Percentiles rank a stretch among this genome's conserved stretches.
Conservation (phyloP, 768 basidiomycete species). For the Trametes cingulata region DNA sequence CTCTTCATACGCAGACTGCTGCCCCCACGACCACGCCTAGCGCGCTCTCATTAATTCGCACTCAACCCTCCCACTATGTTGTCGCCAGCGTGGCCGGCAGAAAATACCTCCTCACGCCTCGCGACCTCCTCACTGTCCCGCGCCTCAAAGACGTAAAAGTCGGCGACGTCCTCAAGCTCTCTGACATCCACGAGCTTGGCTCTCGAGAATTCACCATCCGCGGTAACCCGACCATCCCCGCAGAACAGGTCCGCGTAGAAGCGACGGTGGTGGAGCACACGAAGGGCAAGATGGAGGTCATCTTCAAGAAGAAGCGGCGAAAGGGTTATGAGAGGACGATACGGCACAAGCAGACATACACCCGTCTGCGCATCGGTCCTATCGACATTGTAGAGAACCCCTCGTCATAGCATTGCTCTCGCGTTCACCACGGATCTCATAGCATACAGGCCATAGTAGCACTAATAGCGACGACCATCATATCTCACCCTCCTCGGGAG, state of each 20-base stretch:
- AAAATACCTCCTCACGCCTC: conserved; percentile 87
- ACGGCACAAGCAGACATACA: conserved; percentile 91
- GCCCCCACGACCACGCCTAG: conserved; percentile 46
- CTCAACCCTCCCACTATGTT: conserved; percentile 91
- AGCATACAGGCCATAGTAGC: conserved; percentile 4
- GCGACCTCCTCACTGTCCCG: conserved; percentile 92
- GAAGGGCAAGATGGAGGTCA: conserved; percentile 87
- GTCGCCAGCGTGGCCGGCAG: conserved; percentile 84
- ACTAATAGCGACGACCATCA: conserved; percentile 34
- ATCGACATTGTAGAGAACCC: conserved; percentile 52
- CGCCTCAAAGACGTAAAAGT: conserved; percentile 82
- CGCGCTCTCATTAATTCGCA: conserved; percentile 80
- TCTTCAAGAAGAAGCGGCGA: conserved; percentile 96
- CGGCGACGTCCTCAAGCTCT: conserved; percentile 81
- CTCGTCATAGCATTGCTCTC: conserved; percentile 30
- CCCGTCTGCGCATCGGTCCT: conserved; percentile 88
- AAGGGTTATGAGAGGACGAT: conserved; percentile 97
- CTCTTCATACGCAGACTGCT: conserved; percentile 36
- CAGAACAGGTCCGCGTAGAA: conserved; percentile 67
- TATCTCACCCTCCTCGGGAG: conserved; percentile 89
- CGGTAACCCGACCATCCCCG: conserved; percentile 69
- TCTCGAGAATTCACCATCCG: conserved; percentile 93
- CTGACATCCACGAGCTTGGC: conserved; percentile 91
- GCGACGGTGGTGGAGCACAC: conserved; percentile 98
- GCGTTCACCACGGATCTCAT: conserved; percentile 14